phyloP scores from a whole-genome alignment of 805 yeast genomes.

The Kodamaea restingae region DNA sequence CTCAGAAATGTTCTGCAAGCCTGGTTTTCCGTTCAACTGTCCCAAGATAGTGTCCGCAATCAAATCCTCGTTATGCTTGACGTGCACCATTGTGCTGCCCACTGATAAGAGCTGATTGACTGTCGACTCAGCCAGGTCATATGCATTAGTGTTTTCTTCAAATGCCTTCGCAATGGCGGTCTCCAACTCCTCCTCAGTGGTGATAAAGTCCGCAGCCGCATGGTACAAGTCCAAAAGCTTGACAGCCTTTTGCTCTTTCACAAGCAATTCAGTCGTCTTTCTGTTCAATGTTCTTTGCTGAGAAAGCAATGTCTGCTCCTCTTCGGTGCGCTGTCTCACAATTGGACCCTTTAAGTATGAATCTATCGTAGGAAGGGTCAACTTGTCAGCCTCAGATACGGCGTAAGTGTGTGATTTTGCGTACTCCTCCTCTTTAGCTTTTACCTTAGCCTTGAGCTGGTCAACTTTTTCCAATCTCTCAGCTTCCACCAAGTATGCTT shows the following conservation, averaged over 20 bases:
- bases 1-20: constrained; percentile 35
- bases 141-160: constrained; percentile 35
- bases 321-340: constrained; percentile 67
- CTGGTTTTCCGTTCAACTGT: constrained; percentile 40
- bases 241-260: constrained; percentile 50
- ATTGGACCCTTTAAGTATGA: constrained; percentile 62
- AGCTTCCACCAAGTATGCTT: constrained; percentile 56
- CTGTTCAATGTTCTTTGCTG: constrained; percentile 69
- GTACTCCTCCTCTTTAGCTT: constrained; percentile 22
- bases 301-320: constrained; percentile 53
- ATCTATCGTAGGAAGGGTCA: constrained; percentile 80
- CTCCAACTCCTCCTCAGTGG: constrained; percentile 64
- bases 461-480: constrained; percentile 40
- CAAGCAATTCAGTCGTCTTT: constrained; percentile 47
- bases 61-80: constrained; percentile 28
- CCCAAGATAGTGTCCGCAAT: constrained; percentile 37
- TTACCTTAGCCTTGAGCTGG: constrained; percentile 24
- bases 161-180: constrained; percentile 57
- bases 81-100: constrained; percentile 25
- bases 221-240: constrained; percentile 69
- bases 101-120: constrained; percentile 34
- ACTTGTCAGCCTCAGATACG: constrained; percentile 50
- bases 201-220: constrained; percentile 61
- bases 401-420: constrained; percentile 31
- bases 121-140: constrained; percentile 30